phyloP scores from a whole-genome alignment of 1,284 basidiomycete species.

The Termitomyces sp. region DNA sequence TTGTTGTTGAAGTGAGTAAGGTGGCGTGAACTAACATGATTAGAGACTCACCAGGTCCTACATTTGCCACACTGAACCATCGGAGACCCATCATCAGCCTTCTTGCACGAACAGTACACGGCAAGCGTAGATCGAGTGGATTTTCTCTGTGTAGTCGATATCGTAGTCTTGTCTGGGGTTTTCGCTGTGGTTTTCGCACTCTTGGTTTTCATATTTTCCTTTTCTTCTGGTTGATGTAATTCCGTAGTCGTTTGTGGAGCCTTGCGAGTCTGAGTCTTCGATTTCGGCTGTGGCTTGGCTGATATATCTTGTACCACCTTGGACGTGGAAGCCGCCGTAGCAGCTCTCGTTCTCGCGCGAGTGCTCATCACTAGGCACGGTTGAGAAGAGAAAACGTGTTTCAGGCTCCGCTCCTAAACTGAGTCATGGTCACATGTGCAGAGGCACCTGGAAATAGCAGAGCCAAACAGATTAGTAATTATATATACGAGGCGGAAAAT shows the following conservation, averaged over 20 bases:
- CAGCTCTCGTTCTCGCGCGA: constrained; percentile 16
- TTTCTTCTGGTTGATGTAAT: constrained; percentile 14
- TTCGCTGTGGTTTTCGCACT: constrained; percentile 4
- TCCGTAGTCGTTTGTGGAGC: constrained; percentile 1
- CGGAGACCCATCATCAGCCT: constrained; percentile 14
- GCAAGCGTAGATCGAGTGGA: constrained; percentile 2
- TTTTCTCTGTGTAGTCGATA: not conserved
- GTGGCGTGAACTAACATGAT: not conserved
- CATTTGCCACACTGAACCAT: constrained; percentile 17
- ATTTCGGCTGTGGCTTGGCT: constrained; percentile 4
- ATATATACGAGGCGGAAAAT: too few relatives aligned
- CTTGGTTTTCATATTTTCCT: constrained; percentile 16
- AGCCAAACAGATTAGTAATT: constrained; percentile 2
- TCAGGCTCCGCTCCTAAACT: constrained; percentile 13
- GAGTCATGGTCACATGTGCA: constrained; percentile 13
- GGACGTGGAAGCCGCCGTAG: constrained; percentile 10
- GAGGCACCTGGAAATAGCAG: not conserved
- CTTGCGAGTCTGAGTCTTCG: constrained; percentile 11
- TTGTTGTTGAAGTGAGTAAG: not conserved
- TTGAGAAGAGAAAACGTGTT: constrained; percentile 11
- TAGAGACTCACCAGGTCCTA: constrained; percentile 9
- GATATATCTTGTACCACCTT: not conserved
- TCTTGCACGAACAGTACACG: constrained; percentile 11
- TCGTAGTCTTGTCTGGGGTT: constrained; percentile 2
- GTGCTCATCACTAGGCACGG: constrained; percentile 12